Evolutionary conservation across 2,329 filamentous ascomycete genomes (phyloP), one percentile per base, ranked within the genome.

Genomic region (Pestalotiopsis sp.): DNA sequence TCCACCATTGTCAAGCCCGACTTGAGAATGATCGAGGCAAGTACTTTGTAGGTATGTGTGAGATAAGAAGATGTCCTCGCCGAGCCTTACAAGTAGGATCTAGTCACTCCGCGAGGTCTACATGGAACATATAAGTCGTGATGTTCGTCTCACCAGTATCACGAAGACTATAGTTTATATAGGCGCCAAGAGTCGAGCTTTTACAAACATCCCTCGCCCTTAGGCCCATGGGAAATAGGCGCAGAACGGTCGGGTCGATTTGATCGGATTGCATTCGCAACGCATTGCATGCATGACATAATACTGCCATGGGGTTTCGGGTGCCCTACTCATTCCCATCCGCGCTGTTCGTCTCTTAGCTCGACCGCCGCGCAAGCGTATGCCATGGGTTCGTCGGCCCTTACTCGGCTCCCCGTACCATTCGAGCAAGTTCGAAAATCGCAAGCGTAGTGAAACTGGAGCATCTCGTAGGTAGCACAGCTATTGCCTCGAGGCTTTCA

Each of bases 311-410:
- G 59, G 59, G 36, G 59, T 59, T 59, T 36, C 27, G 45, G 45
- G 57, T 59, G 57, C 27, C 57, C 23, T 59, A 36, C 59, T 62
- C 59, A 62, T 39, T 62, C 17, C 36, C 31, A 17, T 39, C 31
- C 31, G 59, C 59, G 25, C 59, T 62, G 59, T 17, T 11, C 13
- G 36, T 62, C n/a, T 31, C 36, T 36, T 62, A 62, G 59, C 59
- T 39, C 59, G 31, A 38, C 59, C 59, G 59, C 59, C 27, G 59
- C 59, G 59, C 59, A 62, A 62, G 59, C 59, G 25, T 39, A 36
- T 62, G 59, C 59, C 59, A 62, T 62, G 59, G 59, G 59, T 62
- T 62, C 59, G 31, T 62, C 59, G 59, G 59, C 59, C 59, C 31
- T 62, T 62, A 62, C 59, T 62, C 59, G 59, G 59, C 59, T 62